Percentiles rank a stretch among this genome's conserved stretches.
These are phyloP conservation scores for Backusella mclennaniae DNA, from an alignment of 192 early-diverging fungal species.

Conservation along the genomic window DNA sequence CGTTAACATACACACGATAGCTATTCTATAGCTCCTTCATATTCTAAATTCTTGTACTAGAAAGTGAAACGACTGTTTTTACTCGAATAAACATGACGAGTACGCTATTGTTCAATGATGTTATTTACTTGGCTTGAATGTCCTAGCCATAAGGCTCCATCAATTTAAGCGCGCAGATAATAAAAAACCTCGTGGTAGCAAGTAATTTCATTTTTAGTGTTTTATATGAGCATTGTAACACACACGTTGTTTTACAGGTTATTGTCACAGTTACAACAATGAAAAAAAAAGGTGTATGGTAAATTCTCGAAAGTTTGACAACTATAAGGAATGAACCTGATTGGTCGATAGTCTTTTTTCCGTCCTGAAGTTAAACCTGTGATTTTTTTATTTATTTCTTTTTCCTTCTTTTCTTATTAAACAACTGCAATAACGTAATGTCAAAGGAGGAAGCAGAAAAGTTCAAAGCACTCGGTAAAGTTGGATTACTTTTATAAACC, in stretches of 20 bases:
- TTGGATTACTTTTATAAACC: not conserved
- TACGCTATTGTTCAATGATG: too few species aligned
- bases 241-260: not conserved
- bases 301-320: not conserved
- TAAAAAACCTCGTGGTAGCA: not conserved
- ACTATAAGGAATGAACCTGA: not conserved
- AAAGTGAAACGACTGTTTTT: too few species aligned
- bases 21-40: too few species aligned
- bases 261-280: not conserved
- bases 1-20: too few species aligned
- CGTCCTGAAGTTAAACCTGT: not conserved
- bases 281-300: too few species aligned
- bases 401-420: not conserved
- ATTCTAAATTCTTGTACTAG: too few species aligned
- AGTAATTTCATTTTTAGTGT: not conserved
- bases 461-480: slow-evolving; percentile 23
- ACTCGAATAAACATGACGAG: too few species aligned
- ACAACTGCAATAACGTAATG: not conserved
- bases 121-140: too few species aligned
- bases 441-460: slow-evolving; percentile 27
- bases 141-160: not conserved
- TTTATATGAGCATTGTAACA: not conserved
- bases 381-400: not conserved
- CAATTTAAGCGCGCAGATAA: not conserved
- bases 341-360: not conserved